Evolutionary conservation across 306 rosid genomes (phyloP), one percentile per base, ranked within the genome.

Genomic region (Rosa lucieae): DNA sequence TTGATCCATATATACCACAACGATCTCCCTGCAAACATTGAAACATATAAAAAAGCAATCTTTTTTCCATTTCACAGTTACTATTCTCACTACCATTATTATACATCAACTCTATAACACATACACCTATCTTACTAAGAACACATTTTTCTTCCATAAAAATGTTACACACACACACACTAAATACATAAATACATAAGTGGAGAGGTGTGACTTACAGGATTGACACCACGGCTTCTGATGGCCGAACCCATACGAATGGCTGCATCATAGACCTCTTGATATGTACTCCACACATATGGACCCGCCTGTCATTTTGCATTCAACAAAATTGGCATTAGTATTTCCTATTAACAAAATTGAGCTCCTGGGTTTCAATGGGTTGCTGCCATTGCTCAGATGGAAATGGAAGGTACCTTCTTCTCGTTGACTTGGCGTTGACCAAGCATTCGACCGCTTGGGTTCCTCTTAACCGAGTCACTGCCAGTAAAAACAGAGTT

Each of bases 1-100:
- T 93, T 63, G 97, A 84, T 2, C 98, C 98, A 63, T 79, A 90
- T 67, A 91, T 93, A 66, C 98, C 98, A 79, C 98, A 93, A 65
- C 90, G 92, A 78, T 88, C 91, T 46, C 98, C 97, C 98, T 94
- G 72, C 56, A 59, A 39, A 82, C 55, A 78, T 48, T 61, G 7
- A 56, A 40, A 74, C 29, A 39, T 13, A 53, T 53, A 1, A 53
- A 58, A 74, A 17, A 10, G 40, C 39, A 40, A 55, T 2, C 40
- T n/a, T 1, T 29, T 18, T 29, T 48, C 53, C 73, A 21, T n/a
- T 69, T 20, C 37, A 9, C 23, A 9, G 29, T 0, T 20, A 73
- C 63, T 32, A 32, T 32, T 32, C 37, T 32, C 37, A 32, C 37
- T 32, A 32, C 37, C 37, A 71, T 48, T 17, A 18, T 8, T 44